Base-by-base conservation (phyloP, 208 protist species). In the Acanthamoeba sp. region DNA sequence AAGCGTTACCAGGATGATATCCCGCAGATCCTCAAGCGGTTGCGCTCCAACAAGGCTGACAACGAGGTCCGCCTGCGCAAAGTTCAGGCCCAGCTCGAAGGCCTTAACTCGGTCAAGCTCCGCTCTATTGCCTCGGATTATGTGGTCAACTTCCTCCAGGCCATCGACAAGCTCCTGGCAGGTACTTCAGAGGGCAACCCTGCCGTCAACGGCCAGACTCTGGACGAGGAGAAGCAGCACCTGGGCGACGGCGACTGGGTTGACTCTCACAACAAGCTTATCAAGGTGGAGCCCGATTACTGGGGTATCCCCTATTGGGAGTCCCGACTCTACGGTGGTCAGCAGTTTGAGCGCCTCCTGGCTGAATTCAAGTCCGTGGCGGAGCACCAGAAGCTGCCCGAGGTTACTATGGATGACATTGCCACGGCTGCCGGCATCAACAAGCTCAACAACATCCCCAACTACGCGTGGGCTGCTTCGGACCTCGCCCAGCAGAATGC, bases 401-500 rank as follows among this genome's bases (percentile, higher is more conserved):
- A 97, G 55, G 59, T 96, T 24, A 95, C 71, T 3, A 87, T 96
- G 57, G 96, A 97, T 34, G 96, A 97, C 82, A 88, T 97, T 7
- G 96, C 96, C 45, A 97, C 96, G 2, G 94, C 96, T 0, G 71
- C 95, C 62, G 96, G 96, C 57, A 94, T 96, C 71, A 96, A 95
- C 42, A 97, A 96, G 91, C 64, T 97, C 20, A 96, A 96, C 59
- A 97, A 97, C 29, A 94, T 96, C 24, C 95, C 96, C 50, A 97
- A 97, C 64, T 97, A 94, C 90, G 91, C 95, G 16, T 97, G 95
- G 95, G 96, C 96, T 32, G 95, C 95, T 1, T 90, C 71, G 27
- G 96, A 97, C 69, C 32, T 97, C 2, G 95, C 96, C 36, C 78
- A 94, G 57, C 92, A 95, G 38, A 94, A 94, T 1, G 78, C 95